A percentile compares a stretch with the other conserved stretches of the same genome.
phyloP scores from a whole-genome alignment of 148 eudicot species.

The Tetragonia tetragonoides region DNA sequence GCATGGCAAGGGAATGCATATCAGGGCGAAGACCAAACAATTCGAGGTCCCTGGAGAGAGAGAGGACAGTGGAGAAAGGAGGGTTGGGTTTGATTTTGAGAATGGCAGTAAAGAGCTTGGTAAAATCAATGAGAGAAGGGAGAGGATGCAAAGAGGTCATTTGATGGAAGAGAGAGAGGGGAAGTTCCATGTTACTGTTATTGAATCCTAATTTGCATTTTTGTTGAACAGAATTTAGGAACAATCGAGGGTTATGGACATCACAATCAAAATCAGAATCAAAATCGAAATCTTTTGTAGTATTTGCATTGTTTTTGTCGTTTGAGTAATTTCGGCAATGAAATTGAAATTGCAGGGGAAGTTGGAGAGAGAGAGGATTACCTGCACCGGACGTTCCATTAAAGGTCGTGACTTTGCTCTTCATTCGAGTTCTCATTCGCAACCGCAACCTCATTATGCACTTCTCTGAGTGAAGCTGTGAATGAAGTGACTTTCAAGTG shows the following conservation, averaged over 20 bases:
- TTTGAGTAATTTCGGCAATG: no score
- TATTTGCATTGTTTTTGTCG: no score
- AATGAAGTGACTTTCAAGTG: no score
- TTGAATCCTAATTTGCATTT: slow-evolving; percentile 1
- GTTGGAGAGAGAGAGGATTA: no score
- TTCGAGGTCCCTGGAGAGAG: neutral
- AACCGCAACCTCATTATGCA: no score
- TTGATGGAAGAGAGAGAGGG: neutral
- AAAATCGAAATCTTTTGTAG: no score
- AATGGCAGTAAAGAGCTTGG: slow-evolving; percentile 2
- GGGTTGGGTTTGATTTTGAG: slow-evolving; percentile 15
- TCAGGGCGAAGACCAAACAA: neutral
- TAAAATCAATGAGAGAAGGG: slow-evolving; percentile 2
- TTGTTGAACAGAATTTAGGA: neutral
- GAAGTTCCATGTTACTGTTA: neutral
- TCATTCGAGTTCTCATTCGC: no score
- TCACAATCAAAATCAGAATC: no score
- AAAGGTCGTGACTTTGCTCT: no score
- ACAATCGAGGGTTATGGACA: neutral
- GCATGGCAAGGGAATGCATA: slow-evolving; percentile 1
- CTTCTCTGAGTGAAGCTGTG: no score
- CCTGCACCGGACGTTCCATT: no score
- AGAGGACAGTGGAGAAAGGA: slow-evolving; percentile 1
- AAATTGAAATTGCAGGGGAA: no score
- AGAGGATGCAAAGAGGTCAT: neutral